Evolutionary conservation across 1,284 basidiomycete species (phyloP).

Genomic region (Neotropicomus parvogracilis): DNA sequence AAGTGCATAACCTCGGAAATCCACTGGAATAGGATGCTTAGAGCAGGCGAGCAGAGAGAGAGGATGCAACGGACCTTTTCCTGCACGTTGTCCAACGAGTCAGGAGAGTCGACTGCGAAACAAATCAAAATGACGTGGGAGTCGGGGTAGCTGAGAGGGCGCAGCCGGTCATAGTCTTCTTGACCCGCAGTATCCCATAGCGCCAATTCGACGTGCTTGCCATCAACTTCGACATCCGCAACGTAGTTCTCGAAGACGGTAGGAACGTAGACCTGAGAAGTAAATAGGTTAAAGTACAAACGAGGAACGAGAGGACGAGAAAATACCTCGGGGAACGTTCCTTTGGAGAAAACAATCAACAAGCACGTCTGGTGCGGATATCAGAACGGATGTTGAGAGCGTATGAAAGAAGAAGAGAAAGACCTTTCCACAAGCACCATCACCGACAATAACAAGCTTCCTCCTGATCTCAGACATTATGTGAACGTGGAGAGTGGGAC

Average conservation of each 20-base stretch:
- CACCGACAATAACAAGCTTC: slow-evolving; percentile 78
- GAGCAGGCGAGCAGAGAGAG: not conserved
- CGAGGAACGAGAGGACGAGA: slow-evolving; percentile 1
- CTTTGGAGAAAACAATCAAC: slow-evolving; percentile 85
- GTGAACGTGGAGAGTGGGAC: slow-evolving; percentile 33
- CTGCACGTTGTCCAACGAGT: slow-evolving; percentile 92
- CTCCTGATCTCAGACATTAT: slow-evolving; percentile 70
- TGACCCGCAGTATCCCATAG: slow-evolving; percentile 96
- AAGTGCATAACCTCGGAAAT: slow-evolving; percentile 93
- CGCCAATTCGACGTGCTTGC: slow-evolving; percentile 88
- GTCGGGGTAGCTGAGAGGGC: slow-evolving; percentile 89
- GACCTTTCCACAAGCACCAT: slow-evolving; percentile 83
- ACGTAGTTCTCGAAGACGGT: slow-evolving; percentile 93
- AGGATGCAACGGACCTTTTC: slow-evolving; percentile 69
- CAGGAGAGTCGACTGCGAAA: slow-evolving; percentile 89
- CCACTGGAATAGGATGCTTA: slow-evolving; percentile 55
- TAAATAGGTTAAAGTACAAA: not conserved
- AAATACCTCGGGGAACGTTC: slow-evolving; percentile 86
- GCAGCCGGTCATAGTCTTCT: slow-evolving; percentile 87
- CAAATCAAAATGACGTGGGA: slow-evolving; percentile 93
- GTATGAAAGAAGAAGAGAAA: slow-evolving; percentile 3
- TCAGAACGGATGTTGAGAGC: slow-evolving; percentile 18
- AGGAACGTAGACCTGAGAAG: slow-evolving; percentile 78
- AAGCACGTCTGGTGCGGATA: slow-evolving; percentile 60
- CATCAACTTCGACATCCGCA: slow-evolving; percentile 86